These are phyloP conservation scores for Hypoxylon fragiforme DNA, from an alignment of 495 filamentous ascomycete genomes.

Conservation along the genomic window DNA sequence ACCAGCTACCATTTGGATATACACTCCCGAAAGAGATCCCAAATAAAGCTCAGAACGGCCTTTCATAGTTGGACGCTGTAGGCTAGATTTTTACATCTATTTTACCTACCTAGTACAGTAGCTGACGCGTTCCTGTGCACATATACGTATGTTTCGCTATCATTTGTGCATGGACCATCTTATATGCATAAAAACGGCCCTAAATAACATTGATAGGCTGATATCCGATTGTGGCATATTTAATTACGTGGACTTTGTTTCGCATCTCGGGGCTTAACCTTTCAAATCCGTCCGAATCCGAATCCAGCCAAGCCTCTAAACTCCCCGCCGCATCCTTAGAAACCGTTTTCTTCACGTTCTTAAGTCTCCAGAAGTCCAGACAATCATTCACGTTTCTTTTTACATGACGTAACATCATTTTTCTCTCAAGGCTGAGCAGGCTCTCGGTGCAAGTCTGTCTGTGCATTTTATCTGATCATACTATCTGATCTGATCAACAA, in stretches of 20 bases:
- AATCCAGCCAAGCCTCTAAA: not conserved
- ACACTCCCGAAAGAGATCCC: not conserved
- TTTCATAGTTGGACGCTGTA: not conserved
- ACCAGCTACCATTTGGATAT: not conserved
- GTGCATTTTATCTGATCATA: not conserved
- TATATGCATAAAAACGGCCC: not conserved
- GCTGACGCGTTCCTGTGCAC: not conserved
- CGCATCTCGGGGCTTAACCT: constrained; percentile 11
- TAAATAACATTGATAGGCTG: too few relatives aligned
- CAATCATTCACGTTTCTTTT: too few relatives aligned
- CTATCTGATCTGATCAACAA: too few relatives aligned
- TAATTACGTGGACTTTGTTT: constrained; percentile 6
- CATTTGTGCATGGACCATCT: not conserved
- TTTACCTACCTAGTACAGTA: too few relatives aligned
- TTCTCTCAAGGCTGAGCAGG: constrained; percentile 33
- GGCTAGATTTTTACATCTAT: too few relatives aligned
- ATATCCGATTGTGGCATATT: too few relatives aligned
- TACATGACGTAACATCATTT: constrained; percentile 10
- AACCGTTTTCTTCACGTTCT: constrained; percentile 24
- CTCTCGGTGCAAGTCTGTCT: constrained; percentile 36
- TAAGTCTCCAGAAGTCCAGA: too few relatives aligned
- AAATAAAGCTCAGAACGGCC: not conserved
- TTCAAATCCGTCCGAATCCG: not conserved
- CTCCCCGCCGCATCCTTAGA: too few relatives aligned
- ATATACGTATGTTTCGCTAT: not conserved